Evolutionary conservation across 192 early-diverging fungal species (phyloP).

Genomic region (Jimgerdemannia flammicorona): DNA sequence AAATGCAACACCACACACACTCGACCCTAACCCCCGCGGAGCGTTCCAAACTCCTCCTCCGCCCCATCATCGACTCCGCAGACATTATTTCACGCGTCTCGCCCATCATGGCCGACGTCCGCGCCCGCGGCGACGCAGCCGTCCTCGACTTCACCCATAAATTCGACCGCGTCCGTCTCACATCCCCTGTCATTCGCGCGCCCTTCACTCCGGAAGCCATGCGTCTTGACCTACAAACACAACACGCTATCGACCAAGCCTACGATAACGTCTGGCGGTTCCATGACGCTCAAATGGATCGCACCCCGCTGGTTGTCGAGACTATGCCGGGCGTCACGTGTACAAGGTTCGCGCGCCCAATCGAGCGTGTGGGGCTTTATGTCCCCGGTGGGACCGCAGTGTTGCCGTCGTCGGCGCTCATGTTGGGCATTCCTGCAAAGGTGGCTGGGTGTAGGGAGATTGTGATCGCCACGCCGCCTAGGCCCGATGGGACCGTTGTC

Average conservation of each 20-base stretch:
- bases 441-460: slow-evolving; percentile 96
- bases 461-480: slow-evolving; percentile 93
- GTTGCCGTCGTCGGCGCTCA: slow-evolving; percentile 91
- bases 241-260: slow-evolving; percentile 89
- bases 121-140: slow-evolving; percentile 79
- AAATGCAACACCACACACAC: slow-evolving; percentile 69
- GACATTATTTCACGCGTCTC: slow-evolving; percentile 84
- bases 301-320: slow-evolving; percentile 73
- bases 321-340: slow-evolving; percentile 99
- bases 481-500: slow-evolving; percentile 83
- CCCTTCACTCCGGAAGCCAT: slow-evolving; percentile 71
- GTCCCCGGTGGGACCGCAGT: slow-evolving; percentile 98
- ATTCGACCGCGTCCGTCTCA: slow-evolving; percentile 85
- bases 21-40: slow-evolving; percentile 45
- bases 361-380: slow-evolving; percentile 96
- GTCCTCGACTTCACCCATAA: slow-evolving; percentile 80
- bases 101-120: slow-evolving; percentile 88
- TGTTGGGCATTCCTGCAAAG: slow-evolving; percentile 96
- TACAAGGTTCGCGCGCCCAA: slow-evolving; percentile 88
- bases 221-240: slow-evolving; percentile 57
- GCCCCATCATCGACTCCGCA: slow-evolving; percentile 90
- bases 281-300: slow-evolving; percentile 87
- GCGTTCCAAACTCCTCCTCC: slow-evolving; percentile 63
- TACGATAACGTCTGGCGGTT: slow-evolving; percentile 91
- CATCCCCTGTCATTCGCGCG: slow-evolving; percentile 68